These are phyloP conservation scores for Cryptococcus sp. DNA, from an alignment of 1,284 basidiomycete genomes.

Conservation along the genomic window DNA sequence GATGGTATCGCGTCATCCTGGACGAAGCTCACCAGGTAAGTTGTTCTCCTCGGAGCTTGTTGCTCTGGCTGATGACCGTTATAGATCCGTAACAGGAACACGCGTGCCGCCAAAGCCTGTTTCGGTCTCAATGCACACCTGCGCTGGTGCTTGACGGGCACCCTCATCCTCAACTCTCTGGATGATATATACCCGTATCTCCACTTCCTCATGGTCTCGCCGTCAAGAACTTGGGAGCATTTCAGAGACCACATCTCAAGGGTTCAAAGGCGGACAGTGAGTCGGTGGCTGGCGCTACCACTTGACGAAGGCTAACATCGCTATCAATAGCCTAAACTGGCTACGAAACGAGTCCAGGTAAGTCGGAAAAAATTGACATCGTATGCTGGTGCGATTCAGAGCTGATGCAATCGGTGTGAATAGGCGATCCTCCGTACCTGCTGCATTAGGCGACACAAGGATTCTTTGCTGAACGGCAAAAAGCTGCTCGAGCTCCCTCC, in stretches of 20 bases:
- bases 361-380: not conserved
- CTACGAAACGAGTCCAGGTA: constrained; percentile 47
- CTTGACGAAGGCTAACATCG: too few relatives aligned
- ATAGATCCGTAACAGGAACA: constrained; percentile 44
- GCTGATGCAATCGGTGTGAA: not conserved
- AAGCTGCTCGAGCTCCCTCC: constrained; percentile 44
- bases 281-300: not conserved
- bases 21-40: constrained; percentile 52
- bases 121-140: constrained; percentile 37
- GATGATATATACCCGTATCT: constrained; percentile 42
- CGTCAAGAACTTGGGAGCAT: constrained; percentile 31
- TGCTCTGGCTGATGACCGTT: not conserved
- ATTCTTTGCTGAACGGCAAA: constrained; percentile 47
- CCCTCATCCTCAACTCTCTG: constrained; percentile 40
- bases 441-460: constrained; percentile 48
- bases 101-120: constrained; percentile 38
- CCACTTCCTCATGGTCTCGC: constrained; percentile 36
- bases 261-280: constrained; percentile 13
- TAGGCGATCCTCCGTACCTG: constrained; percentile 31
- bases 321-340: constrained; percentile 32
- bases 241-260: constrained; percentile 35
- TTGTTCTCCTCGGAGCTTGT: not conserved
- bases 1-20: constrained; percentile 53
- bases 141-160: constrained; percentile 49
- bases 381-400: not conserved